phyloP scores from a whole-genome alignment of 495 filamentous ascomycete species.

The Neurospora terricola region DNA sequence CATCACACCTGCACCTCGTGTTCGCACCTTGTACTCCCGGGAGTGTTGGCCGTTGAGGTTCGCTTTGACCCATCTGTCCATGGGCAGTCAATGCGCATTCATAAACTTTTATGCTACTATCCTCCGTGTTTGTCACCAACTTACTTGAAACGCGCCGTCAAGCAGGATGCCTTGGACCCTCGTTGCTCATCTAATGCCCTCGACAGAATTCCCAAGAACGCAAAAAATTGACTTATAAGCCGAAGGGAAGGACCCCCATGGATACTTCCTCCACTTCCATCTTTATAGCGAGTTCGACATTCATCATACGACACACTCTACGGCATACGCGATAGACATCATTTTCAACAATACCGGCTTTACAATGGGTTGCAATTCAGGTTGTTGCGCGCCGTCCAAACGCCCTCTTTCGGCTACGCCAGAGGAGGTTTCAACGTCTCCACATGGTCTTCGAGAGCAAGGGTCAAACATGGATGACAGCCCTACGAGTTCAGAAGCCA shows the following conservation, averaged over 20 bases:
- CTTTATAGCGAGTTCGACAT: neutral
- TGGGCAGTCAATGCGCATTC: neutral
- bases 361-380: conserved; percentile 13
- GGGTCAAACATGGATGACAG: neutral
- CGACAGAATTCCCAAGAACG: neutral
- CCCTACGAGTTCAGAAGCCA: neutral
- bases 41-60: neutral
- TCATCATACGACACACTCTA: neutral
- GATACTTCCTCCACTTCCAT: neutral
- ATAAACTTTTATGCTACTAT: neutral
- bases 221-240: neutral
- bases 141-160: neutral
- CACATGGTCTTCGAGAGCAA: neutral
- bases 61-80: neutral
- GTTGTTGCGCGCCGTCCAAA: conserved; percentile 9
- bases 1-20: neutral
- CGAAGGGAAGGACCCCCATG: neutral
- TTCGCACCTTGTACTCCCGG: neutral
- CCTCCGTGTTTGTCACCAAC: neutral
- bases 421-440: neutral
- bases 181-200: neutral
- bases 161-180: neutral
- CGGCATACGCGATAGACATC: neutral
- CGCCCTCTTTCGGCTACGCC: neutral
- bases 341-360: neutral